Evolutionary conservation across 2,329 filamentous ascomycete species (phyloP), one percentile per base, ranked within the genome.

Genomic region (Penicillium capsulatum): DNA sequence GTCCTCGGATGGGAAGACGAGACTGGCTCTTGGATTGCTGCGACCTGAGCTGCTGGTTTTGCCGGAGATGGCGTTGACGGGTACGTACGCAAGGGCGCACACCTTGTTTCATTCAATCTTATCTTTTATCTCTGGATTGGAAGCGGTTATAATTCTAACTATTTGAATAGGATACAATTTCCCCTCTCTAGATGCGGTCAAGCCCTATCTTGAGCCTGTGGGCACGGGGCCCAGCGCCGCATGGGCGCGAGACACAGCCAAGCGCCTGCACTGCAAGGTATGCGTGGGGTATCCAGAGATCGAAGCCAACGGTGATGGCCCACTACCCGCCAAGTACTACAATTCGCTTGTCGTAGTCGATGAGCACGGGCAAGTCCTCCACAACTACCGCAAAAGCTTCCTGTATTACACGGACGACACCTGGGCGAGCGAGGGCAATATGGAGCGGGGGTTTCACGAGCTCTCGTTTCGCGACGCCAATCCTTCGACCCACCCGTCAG

Each of bases 381-480:
- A 68, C 31, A 79, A 81, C 54, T 81, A 83, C 61, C 75, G 79
- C 47, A 83, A 83, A 58, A 70, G 71, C 8, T 81, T 81, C 51
- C 71, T 83, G 44, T 83, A 81, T 66, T 81, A 80, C 60, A 82
- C 79, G 6, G 80, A 83, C 51, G 79, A 81, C 53, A 77, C 74
- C 1, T 83, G 80, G 80, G 77, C 79, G 2, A 54, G 65, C 11
- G 76, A 80, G 63, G 74, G 75, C 2, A 47, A 54, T 31, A 54
- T 57, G n/a, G 55, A 58, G 36, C 53, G 54, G 35, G 57, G 64
- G 14, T 65, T 58, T 27, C 52, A 50, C 17, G 46, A 57, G 20
- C 50, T 66, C 17, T 43, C 41, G 3, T 52, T 62, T 16, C 15
- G 16, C 8, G 33, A 31, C 15, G 22, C 11, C 20, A 16, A 24